Base-by-base conservation (phyloP, 192 early-diverging fungal genomes). In the Thamnidium elegans region DNA sequence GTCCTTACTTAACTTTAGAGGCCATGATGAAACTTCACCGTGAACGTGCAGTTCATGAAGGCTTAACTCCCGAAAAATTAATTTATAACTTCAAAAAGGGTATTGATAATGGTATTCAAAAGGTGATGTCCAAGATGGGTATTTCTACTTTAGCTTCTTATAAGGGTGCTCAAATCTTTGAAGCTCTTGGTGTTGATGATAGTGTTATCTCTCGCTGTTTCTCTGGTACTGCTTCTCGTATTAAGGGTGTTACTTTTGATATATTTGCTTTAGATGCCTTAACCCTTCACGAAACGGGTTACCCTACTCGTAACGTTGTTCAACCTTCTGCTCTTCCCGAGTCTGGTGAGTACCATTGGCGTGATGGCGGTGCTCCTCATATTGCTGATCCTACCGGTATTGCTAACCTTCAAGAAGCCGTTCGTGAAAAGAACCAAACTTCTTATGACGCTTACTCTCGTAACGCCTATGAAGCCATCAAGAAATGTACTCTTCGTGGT, bases 101-200 rank as follows among this genome's bases (percentile, higher is more conserved):
- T 2, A 81, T 88, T 26, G 92, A 95, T 69, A 92, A 99, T 77
- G 97, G 97, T 72, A 93, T 97, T 73, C 80, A 88, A 53, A 99
- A 99, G 81, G 95, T 99, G 55, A 99, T 97, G 95, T 97, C 95
- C 71, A 99, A 99, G 83, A 99, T 99, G 97, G 97, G 97, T 63
- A 97, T 99, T 55, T 97, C 94, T 8, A 97, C 97, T 17, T 78
- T 99, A 50, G 94, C 96, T 78, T 90, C 87, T 11, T 99, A 99
- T 86, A 97, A 97, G 81, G 97, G 94, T 62, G 97, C 97, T 15
- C 97, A 99, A 82, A 96, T 97, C 67, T 99, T 99, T 74, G 97
- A 99, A 72, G 93, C 93, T 15, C 86, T 99, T 32, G 97, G 97
- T 67, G 69, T 99, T 1, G 92, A 94, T 65, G 79, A 84, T 30